Conservation (phyloP, 352 stramenopile genomes). For the Phytophthora kernoviae region DNA sequence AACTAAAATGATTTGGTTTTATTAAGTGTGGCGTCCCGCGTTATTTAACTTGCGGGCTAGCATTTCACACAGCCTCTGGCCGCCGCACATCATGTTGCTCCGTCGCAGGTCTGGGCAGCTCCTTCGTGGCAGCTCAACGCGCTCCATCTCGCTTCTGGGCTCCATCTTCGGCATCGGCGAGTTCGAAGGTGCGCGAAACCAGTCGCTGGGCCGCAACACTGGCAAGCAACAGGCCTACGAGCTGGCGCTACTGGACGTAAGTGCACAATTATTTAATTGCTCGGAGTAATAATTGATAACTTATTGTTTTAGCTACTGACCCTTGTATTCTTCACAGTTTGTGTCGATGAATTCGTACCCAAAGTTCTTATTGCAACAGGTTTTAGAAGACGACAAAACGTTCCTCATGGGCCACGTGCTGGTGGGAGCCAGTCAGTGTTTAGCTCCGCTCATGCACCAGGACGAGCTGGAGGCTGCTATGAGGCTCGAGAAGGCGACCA, state of each 20-base stretch:
- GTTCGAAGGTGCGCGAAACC: conserved; percentile 72
- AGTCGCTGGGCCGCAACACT: conserved; percentile 54
- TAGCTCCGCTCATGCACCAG: conserved; percentile 66
- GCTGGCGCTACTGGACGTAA: conserved; percentile 68
- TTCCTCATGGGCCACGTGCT: conserved; percentile 89
- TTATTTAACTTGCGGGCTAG: not conserved
- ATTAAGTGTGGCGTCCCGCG: not conserved
- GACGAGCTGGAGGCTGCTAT: conserved; percentile 59
- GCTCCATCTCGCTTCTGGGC: conserved; percentile 69
- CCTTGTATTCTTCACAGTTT: conserved; percentile 46
- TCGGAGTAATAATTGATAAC: too few species aligned
- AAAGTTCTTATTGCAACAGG: conserved; percentile 74
- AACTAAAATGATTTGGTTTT: too few species aligned
- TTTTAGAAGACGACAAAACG: conserved; percentile 56
- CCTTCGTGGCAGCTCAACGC: conserved; percentile 15
- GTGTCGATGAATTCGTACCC: conserved; percentile 82
- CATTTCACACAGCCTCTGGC: not conserved
- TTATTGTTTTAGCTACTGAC: too few species aligned
- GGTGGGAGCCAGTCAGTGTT: conserved; percentile 72
- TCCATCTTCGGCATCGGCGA: conserved; percentile 85
- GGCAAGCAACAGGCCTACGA: conserved; percentile 78
- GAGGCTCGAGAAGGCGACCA: conserved; percentile 34
- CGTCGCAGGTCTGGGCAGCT: conserved; percentile 6
- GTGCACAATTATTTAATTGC: too few species aligned
- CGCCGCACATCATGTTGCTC: conserved; percentile 19